A percentile compares a stretch with the other conserved stretches of the same genome.
phyloP scores from a whole-genome alignment of 371 early-diverging fungal genomes.

The Haplosporangium sp. region DNA sequence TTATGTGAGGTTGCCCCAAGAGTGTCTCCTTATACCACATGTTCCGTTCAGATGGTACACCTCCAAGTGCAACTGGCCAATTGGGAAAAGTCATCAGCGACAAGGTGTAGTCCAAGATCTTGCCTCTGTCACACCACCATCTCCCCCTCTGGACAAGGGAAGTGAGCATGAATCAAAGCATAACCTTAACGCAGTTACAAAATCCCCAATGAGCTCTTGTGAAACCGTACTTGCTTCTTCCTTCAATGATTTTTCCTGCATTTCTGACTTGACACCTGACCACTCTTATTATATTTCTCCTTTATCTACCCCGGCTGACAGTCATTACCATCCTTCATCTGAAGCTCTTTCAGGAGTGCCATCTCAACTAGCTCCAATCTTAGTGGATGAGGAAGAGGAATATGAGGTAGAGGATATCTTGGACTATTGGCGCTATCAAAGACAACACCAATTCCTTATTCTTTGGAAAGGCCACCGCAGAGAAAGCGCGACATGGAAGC shows the following conservation, averaged over 20 bases:
- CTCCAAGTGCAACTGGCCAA: no score
- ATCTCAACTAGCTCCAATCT: background rate
- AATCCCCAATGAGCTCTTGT: no score
- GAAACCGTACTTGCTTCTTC: background rate
- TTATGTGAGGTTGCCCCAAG: background rate
- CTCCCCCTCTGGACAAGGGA: constrained; percentile 2
- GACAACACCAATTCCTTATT: background rate
- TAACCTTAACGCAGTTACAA: no score
- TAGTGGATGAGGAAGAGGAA: background rate
- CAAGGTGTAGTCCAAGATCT: constrained; percentile 2
- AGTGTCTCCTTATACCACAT: no score
- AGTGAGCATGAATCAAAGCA: background rate
- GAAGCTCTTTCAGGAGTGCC: background rate
- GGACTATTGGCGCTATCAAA: background rate
- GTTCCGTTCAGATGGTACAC: no score
- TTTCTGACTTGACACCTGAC: no score
- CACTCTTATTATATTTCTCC: no score
- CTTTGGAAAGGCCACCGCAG: background rate
- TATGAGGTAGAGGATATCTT: background rate
- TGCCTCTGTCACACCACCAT: background rate
- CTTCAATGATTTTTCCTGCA: background rate
- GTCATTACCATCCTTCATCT: background rate
- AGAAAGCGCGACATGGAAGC: background rate
- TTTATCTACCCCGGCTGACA: no score
- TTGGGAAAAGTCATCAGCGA: background rate